Conservation (phyloP, 2,329 filamentous ascomycete genomes). For the Pleomassaria siparia region DNA sequence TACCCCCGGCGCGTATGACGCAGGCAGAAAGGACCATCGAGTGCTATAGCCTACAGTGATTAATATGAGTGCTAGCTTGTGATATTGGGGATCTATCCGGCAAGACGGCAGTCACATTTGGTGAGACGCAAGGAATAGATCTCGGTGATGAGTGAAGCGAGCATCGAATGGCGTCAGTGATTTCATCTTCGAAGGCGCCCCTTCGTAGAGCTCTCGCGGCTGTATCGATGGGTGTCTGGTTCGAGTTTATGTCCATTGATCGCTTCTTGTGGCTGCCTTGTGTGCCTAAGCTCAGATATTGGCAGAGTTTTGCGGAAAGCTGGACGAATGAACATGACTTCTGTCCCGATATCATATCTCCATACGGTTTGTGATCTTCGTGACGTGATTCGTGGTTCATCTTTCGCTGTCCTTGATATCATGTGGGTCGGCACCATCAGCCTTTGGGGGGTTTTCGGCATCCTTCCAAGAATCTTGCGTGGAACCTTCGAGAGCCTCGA, state of each 20-base stretch:
- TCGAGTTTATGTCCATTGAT: neutral
- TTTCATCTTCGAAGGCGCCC: neutral
- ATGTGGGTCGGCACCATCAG: neutral
- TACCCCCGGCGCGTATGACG: conserved; percentile 9
- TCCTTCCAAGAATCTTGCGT: conserved; percentile 20
- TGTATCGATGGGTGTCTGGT: neutral
- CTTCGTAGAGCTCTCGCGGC: neutral
- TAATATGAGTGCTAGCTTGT: neutral
- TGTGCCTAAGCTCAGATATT: too few relatives aligned
- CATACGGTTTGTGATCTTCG: neutral
- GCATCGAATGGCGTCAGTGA: conserved; percentile 4
- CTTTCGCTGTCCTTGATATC: neutral
- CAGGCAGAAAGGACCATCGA: conserved; percentile 10
- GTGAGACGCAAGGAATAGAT: conserved; percentile 10
- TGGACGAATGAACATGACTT: too few relatives aligned
- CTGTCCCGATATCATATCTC: neutral
- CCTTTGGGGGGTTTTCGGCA: conserved; percentile 11
- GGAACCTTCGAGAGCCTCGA: conserved; percentile 25
- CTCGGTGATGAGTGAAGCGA: conserved; percentile 13
- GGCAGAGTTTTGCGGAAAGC: too few relatives aligned
- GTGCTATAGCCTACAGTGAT: too few relatives aligned
- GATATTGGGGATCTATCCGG: conserved; percentile 12
- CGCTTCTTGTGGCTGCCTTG: too few relatives aligned
- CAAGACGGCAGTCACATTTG: conserved; percentile 11
- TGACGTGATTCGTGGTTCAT: neutral